Conservation (phyloP, 148 eudicot genomes). For the Rhododendron mucronatum region DNA sequence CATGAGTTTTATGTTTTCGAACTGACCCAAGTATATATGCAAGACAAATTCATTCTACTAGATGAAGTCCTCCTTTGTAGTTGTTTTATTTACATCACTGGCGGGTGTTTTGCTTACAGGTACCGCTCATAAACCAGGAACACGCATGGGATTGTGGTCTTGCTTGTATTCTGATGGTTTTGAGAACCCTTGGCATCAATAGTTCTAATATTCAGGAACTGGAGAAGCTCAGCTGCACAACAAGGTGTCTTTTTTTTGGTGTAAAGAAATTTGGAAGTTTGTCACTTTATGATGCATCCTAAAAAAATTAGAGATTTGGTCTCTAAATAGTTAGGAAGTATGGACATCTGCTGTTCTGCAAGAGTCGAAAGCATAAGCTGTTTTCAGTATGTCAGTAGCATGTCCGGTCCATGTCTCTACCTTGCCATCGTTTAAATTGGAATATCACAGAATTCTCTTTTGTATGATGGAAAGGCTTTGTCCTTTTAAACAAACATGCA, state of each 20-base stretch:
- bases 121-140: constrained; percentile 73
- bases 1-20: not conserved
- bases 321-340: not conserved
- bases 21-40: not conserved
- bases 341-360: not conserved
- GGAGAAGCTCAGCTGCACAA: constrained; percentile 60
- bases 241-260: constrained; percentile 43
- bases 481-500: not conserved
- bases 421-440: not conserved
- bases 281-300: not conserved
- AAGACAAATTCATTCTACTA: not conserved
- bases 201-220: constrained; percentile 50
- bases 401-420: not conserved
- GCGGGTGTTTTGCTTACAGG: constrained; percentile 30
- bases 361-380: not conserved
- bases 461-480: not conserved
- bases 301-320: not conserved
- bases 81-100: not conserved
- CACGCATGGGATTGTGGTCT: constrained; percentile 96
- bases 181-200: constrained; percentile 59
- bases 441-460: not conserved
- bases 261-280: not conserved
- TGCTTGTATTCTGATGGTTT: constrained; percentile 93
- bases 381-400: not conserved
- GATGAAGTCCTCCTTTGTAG: not conserved